Percentiles rank a stretch among this genome's conserved stretches.
phyloP scores from a whole-genome alignment of 805 yeast genomes.

The Wickerhamiella allomyrinae region DNA sequence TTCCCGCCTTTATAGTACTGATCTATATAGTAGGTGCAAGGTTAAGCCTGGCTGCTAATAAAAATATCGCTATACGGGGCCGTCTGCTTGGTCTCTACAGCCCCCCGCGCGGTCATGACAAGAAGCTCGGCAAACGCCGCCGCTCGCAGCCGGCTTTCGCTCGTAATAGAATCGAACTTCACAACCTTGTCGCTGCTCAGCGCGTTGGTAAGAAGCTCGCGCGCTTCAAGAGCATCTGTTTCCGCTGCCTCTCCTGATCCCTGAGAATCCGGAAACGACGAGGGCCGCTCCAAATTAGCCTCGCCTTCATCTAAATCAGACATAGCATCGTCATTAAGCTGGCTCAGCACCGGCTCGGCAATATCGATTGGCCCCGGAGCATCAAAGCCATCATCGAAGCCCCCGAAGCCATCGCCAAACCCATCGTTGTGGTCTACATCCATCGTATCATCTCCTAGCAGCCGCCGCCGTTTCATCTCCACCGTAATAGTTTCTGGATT shows the following conservation, averaged over 20 bases:
- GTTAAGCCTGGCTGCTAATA: background rate
- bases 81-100: background rate
- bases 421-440: background rate
- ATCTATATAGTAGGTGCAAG: background rate
- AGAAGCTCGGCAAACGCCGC: constrained; percentile 2
- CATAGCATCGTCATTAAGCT: too few relatives aligned
- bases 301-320: too few relatives aligned
- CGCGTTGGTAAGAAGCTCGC: background rate
- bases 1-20: background rate
- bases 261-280: background rate
- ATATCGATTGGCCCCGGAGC: too few relatives aligned
- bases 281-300: too few relatives aligned
- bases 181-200: background rate
- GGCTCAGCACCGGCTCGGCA: too few relatives aligned
- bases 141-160: background rate
- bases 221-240: background rate
- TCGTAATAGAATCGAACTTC: background rate
- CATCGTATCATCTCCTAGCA: background rate
- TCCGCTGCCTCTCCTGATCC: background rate
- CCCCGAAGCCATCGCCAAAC: too few relatives aligned
- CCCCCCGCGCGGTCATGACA: background rate
- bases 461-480: constrained; percentile 12
- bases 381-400: too few relatives aligned
- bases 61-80: background rate
- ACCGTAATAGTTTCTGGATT: constrained; percentile 9